A percentile compares a stretch with the other conserved stretches of the same genome.
These are phyloP conservation scores for Alternaria postmessia DNA, from an alignment of 2,329 filamentous ascomycete species.

Conservation along the genomic window DNA sequence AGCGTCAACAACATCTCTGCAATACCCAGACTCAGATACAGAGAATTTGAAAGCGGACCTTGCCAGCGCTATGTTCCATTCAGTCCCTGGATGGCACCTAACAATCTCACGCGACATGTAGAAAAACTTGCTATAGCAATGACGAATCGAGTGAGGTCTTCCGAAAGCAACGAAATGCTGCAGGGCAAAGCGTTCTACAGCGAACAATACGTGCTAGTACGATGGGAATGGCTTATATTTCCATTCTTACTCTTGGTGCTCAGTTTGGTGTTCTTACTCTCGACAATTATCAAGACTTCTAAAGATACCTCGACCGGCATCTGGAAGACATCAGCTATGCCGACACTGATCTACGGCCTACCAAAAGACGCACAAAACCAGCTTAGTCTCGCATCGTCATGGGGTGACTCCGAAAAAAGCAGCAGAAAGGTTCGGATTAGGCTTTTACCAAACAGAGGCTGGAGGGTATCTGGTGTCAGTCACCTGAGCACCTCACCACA, in stretches of 20 bases:
- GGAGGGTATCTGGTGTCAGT: conserved; percentile 30
- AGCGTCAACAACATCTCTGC: too few relatives aligned
- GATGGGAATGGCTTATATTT: conserved; percentile 44
- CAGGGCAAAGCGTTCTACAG: conserved; percentile 23
- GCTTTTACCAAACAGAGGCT: conserved; percentile 20
- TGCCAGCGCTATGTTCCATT: neutral
- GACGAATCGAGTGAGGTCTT: conserved; percentile 23
- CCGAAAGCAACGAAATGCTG: conserved; percentile 4
- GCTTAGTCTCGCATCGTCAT: conserved; percentile 9
- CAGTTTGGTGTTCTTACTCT: conserved; percentile 32
- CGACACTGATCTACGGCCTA: conserved; percentile 25
- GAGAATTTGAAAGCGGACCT: too few relatives aligned
- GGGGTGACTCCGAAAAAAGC: neutral
- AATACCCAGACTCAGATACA: conserved; percentile 10
- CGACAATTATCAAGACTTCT: conserved; percentile 31
- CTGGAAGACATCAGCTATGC: conserved; percentile 34
- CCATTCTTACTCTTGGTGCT: conserved; percentile 34
- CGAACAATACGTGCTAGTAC: conserved; percentile 38
- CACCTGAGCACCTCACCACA: conserved; percentile 7
- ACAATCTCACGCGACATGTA: conserved; percentile 28
- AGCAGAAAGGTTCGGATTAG: conserved; percentile 26
- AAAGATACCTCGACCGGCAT: conserved; percentile 28
- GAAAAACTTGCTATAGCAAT: conserved; percentile 27
- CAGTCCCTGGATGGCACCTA: conserved; percentile 27
- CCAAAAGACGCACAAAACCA: conserved; percentile 25